Base-by-base conservation (phyloP, 495 filamentous ascomycete genomes). In the Podospora anserina region DNA sequence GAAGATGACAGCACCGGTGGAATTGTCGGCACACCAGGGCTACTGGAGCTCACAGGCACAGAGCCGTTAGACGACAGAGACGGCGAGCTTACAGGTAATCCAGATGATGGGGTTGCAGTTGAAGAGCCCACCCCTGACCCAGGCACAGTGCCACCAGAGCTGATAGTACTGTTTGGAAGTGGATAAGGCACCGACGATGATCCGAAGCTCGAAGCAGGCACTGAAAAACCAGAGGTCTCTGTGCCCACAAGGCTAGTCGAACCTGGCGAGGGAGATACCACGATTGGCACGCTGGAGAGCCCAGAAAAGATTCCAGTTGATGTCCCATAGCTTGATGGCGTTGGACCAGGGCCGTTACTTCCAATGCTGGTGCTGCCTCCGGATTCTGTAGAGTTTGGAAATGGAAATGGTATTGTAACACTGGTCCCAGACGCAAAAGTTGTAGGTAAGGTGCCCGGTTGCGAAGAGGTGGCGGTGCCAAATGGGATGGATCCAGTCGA, bases 311-410 rank as follows among this genome's bases (percentile, higher is more conserved):
- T n/a, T 9, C 16, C 16, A 7, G 11, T 62, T n/a, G 23, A 62
- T n/a, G 7, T 18, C 60, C 23, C 18, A 9, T 26, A 18, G 6
- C 6, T 26, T 23, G 23, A 18, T 2, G 61, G 49, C 4, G 32
- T 44, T 53, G 61, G 34, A 7, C 18, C 34, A 19, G n/a, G 23
- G 5, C 60, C 16, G 20, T 23, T 63, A 18, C 32, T 63, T 19
- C 30, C 61, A n/a, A 32, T 63, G 15, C 30, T 49, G 18, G 30
- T n/a, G 15, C 18, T 49, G 32, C 28, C 30, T 18, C 61, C 20
- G 1, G 32, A 63, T 63, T 18, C 30, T 15, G 61, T 63, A 15
- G 61, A 63, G 61, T 63, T 63, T 49, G 61, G 61, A 32, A 49
- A 49, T 0, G 61, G 32, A 27, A 39, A 63, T 11, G 39, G 39